A percentile compares a stretch with the other conserved stretches of the same genome.
Evolutionary conservation across 805 yeast genomes (phyloP).

Genomic region (Saturnispora kantuleensis): DNA sequence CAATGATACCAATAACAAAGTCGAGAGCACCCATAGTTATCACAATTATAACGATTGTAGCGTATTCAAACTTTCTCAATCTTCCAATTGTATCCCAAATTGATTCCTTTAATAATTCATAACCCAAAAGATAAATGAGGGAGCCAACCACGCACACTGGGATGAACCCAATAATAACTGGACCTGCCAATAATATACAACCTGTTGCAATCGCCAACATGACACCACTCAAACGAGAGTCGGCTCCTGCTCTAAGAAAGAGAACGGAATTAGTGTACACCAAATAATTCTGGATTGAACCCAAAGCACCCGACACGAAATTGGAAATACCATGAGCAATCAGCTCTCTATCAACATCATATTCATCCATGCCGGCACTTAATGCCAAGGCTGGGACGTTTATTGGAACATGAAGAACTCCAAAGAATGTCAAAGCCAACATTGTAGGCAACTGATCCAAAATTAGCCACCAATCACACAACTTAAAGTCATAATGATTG

Average conservation of each 20-base stretch:
- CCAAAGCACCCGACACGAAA: slow-evolving; percentile 69
- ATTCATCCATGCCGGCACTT: slow-evolving; percentile 72
- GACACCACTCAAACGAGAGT: slow-evolving; percentile 81
- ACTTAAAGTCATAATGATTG: slow-evolving; percentile 52
- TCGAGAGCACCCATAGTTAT: slow-evolving; percentile 92
- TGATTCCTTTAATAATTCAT: slow-evolving; percentile 82
- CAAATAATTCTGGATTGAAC: slow-evolving; percentile 88
- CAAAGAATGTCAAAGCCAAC: slow-evolving; percentile 93
- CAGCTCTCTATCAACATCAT: slow-evolving; percentile 86
- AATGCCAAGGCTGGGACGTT: slow-evolving; percentile 97
- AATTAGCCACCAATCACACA: slow-evolving; percentile 70
- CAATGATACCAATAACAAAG: slow-evolving; percentile 85
- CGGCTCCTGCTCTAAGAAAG: slow-evolving; percentile 92
- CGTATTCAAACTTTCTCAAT: slow-evolving; percentile 66
- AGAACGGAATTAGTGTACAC: slow-evolving; percentile 91
- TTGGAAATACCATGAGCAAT: slow-evolving; percentile 94
- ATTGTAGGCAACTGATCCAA: slow-evolving; percentile 74
- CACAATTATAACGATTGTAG: slow-evolving; percentile 79
- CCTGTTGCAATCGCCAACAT: slow-evolving; percentile 76
- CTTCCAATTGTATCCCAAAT: slow-evolving; percentile 75
- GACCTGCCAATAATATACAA: slow-evolving; percentile 77
- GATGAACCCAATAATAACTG: slow-evolving; percentile 83
- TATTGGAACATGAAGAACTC: slow-evolving; percentile 92
- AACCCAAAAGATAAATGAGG: slow-evolving; percentile 79
- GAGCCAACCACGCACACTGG: slow-evolving; percentile 97